These are phyloP conservation scores for Cryptosporidium ryanae DNA, from an alignment of 169 alveolate species.

Conservation along the genomic window DNA sequence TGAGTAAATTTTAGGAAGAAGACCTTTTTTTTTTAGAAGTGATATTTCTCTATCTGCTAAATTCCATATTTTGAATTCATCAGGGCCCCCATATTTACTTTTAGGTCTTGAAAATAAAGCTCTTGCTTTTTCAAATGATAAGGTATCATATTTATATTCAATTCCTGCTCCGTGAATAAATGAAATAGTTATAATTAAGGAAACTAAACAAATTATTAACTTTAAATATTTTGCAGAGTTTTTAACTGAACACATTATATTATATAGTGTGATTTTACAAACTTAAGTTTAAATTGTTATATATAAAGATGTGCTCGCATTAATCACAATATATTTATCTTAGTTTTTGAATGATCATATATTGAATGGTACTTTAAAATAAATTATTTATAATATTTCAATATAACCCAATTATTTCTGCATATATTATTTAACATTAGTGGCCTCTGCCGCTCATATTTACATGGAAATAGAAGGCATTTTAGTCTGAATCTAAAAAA, in stretches of 20 bases:
- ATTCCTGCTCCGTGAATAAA: not conserved
- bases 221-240: not conserved
- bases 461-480: conserved; percentile 51
- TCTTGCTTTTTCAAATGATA: conserved; percentile 51
- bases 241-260: conserved; percentile 7
- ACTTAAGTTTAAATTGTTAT: no score
- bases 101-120: conserved; percentile 14
- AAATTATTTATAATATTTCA: no score
- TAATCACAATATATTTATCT: not conserved
- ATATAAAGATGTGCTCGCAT: no score
- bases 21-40: not conserved
- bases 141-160: not conserved
- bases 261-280: not conserved
- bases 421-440: not conserved
- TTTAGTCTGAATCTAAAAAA: conserved; percentile 49
- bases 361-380: not conserved
- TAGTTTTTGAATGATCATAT: not conserved
- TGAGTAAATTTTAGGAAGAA: conserved; percentile 16
- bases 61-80: conserved; percentile 17
- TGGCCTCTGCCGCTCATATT: conserved; percentile 48
- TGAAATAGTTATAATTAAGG: not conserved
- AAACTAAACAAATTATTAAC: not conserved
- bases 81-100: not conserved
- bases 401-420: no score
- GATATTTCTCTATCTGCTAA: conserved; percentile 58